Conservation (phyloP, 306 rosid species). For the Casuarina cunninghamiana region DNA sequence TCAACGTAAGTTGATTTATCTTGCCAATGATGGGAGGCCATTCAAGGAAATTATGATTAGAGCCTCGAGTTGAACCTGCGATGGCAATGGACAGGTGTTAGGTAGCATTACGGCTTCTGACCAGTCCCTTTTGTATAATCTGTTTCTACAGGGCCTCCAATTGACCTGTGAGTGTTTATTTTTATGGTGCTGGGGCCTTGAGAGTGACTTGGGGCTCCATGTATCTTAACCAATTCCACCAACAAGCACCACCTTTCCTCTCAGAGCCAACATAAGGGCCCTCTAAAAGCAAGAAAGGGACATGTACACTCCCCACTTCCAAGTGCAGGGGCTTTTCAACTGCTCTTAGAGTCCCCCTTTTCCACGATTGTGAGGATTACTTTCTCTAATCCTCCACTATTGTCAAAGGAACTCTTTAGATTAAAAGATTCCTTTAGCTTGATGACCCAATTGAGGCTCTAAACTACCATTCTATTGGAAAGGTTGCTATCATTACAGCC, state of each 20-base stretch:
- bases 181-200: conserved; percentile 37
- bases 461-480: conserved; percentile 24
- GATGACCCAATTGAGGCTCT: conserved; percentile 20
- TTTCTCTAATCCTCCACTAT: conserved; percentile 32
- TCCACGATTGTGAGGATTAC: conserved; percentile 30
- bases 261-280: conserved; percentile 42
- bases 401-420: conserved; percentile 5
- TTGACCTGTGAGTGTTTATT: conserved; percentile 33
- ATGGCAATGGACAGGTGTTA: background rate
- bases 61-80: background rate
- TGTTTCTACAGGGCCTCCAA: background rate
- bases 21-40: too few relatives aligned
- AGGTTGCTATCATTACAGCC: conserved; percentile 30
- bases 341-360: conserved; percentile 37
- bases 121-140: too few relatives aligned
- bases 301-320: conserved; percentile 34
- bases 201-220: conserved; percentile 37
- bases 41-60: too few relatives aligned
- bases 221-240: conserved; percentile 41
- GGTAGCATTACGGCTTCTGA: too few relatives aligned
- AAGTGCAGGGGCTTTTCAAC: conserved; percentile 43
- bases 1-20: too few relatives aligned
- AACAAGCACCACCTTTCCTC: conserved; percentile 35
- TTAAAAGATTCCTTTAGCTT: conserved; percentile 8
- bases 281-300: conserved; percentile 36